These are phyloP conservation scores for Paragyromitra xinjiangensis DNA, from an alignment of 495 filamentous ascomycete genomes.

Conservation along the genomic window DNA sequence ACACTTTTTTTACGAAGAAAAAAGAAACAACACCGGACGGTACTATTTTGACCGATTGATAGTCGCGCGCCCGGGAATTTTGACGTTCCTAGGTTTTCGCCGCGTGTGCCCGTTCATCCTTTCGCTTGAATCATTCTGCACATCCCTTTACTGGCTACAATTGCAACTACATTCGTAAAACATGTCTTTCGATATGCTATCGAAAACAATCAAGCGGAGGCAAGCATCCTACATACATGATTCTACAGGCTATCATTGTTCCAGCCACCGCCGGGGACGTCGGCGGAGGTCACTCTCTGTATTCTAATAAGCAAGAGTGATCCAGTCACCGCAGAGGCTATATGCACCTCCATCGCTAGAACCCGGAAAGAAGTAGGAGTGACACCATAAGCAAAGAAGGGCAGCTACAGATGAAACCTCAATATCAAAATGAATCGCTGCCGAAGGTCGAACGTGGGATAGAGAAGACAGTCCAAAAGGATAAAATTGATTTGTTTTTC, in stretches of 20 bases:
- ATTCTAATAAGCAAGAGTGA: conserved; percentile 16
- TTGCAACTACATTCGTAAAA: conserved; percentile 20
- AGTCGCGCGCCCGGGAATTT: conserved; percentile 28
- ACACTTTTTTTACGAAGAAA: neutral
- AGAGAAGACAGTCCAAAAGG: neutral
- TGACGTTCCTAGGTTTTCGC: conserved; percentile 10
- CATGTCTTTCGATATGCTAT: conserved; percentile 40
- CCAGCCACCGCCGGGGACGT: conserved; percentile 37
- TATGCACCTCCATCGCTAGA: conserved; percentile 5
- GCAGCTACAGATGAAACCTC: conserved; percentile 48
- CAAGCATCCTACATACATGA: conserved; percentile 19
- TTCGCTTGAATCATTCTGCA: neutral
- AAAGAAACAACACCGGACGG: neutral
- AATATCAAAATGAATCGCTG: conserved; percentile 36
- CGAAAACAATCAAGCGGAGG: conserved; percentile 12
- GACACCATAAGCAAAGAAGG: conserved; percentile 20
- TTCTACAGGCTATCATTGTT: conserved; percentile 17
- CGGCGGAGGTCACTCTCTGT: conserved; percentile 28
- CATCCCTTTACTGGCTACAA: conserved; percentile 10
- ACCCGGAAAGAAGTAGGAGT: neutral
- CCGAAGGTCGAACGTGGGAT: conserved; percentile 15
- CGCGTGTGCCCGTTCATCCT: conserved; percentile 10
- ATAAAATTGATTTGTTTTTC: conserved; percentile 7
- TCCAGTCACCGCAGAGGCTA: conserved; percentile 11
- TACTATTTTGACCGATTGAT: conserved; percentile 12